A percentile compares a stretch with the other conserved stretches of the same genome.
Conservation (phyloP, 1,284 basidiomycete species). For the Naganishia albida region DNA sequence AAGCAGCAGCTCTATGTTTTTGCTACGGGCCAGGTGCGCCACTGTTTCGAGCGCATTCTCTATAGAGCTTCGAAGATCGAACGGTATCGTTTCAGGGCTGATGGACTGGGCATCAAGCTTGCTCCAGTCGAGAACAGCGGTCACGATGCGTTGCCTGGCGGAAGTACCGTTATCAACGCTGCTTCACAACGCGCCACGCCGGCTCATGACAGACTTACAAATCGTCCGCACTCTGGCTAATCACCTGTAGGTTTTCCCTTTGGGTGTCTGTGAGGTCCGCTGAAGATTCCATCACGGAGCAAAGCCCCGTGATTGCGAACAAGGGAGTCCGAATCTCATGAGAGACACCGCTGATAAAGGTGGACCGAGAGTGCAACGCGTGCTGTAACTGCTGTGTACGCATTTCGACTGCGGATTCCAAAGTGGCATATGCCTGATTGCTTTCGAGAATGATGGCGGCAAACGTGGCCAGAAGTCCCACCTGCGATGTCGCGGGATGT, state of each 20-base stretch:
- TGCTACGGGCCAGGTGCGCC: constrained; percentile 45
- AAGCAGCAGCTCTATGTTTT: constrained; percentile 47
- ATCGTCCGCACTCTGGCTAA: constrained; percentile 54
- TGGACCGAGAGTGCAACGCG: constrained; percentile 37
- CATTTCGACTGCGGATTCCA: constrained; percentile 31
- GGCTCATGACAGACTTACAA: constrained; percentile 35
- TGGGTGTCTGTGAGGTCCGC: constrained; percentile 50
- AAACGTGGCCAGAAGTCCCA: constrained; percentile 30
- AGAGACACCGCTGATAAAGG: constrained; percentile 46
- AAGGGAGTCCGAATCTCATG: constrained; percentile 55
- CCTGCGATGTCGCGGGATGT: constrained; percentile 20
- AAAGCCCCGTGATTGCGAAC: constrained; percentile 52
- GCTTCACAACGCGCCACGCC: too few relatives aligned
- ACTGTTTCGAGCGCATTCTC: constrained; percentile 48
- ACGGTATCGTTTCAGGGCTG: constrained; percentile 53
- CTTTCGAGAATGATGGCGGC: constrained; percentile 31
- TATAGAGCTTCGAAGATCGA: constrained; percentile 50
- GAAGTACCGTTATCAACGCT: neutral
- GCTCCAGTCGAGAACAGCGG: constrained; percentile 56
- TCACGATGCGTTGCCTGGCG: constrained; percentile 51
- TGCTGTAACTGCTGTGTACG: constrained; percentile 33
- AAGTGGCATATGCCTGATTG: constrained; percentile 23
- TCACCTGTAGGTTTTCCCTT: constrained; percentile 54
- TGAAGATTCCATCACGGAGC: constrained; percentile 50
- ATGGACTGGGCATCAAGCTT: constrained; percentile 55